These are phyloP conservation scores for Eutypella sp. DNA, from an alignment of 2,329 filamentous ascomycete species.

Conservation along the genomic window DNA sequence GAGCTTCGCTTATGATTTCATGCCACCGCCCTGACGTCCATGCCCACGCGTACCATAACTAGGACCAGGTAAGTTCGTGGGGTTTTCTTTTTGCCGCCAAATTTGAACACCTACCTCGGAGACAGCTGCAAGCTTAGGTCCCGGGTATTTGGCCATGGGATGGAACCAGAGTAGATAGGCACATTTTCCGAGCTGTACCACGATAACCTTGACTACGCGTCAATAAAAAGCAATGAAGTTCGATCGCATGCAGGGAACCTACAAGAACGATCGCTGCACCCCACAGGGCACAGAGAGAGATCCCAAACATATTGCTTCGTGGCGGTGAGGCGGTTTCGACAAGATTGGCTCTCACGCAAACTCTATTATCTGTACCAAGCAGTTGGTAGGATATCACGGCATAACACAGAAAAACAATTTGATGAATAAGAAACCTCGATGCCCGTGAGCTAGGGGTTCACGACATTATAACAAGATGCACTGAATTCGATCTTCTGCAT, in stretches of 20 bases:
- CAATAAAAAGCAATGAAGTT: background rate
- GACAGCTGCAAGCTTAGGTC: constrained; percentile 12
- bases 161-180: constrained; percentile 13
- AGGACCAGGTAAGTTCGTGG: background rate
- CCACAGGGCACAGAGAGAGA: background rate
- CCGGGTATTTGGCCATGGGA: constrained; percentile 16
- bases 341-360: background rate
- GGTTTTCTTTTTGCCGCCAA: background rate
- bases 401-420: no score
- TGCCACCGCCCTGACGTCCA: constrained; percentile 8
- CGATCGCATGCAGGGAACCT: background rate
- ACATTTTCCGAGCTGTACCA: constrained; percentile 3
- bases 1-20: constrained; percentile 4
- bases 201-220: background rate
- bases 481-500: background rate
- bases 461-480: background rate
- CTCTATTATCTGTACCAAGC: background rate
- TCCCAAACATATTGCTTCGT: background rate
- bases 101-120: constrained; percentile 9
- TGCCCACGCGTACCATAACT: constrained; percentile 12
- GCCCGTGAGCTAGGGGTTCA: no score
- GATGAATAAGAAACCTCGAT: background rate
- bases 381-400: no score
- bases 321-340: no score
- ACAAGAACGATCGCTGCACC: background rate